phyloP scores from a whole-genome alignment of 78 protist genomes.

The Dictyostelium intermedium region DNA sequence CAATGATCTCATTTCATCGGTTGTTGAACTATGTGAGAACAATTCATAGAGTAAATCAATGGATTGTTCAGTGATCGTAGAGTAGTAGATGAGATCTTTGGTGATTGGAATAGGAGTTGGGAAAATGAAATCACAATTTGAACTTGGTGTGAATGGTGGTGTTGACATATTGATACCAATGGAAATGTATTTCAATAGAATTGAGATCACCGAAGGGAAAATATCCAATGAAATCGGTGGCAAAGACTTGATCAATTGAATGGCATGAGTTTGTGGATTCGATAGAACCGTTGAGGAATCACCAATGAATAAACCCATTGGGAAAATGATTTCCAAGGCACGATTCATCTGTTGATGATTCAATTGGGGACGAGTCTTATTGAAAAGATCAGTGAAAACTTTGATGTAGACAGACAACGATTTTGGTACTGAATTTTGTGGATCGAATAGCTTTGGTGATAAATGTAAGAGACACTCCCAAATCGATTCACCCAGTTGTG shows the following conservation, averaged over 20 bases:
- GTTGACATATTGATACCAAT: conserved; percentile 9
- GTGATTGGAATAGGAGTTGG: neutral
- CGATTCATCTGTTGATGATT: conserved; percentile 41
- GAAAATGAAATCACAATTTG: neutral
- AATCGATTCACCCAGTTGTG: conserved; percentile 21
- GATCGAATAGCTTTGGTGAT: conserved; percentile 37
- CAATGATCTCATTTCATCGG: conserved; percentile 60
- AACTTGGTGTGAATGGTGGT: conserved; percentile 14
- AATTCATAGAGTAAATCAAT: conserved; percentile 37
- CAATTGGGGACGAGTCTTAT: conserved; percentile 16
- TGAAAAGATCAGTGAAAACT: conserved; percentile 26
- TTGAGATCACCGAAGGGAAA: conserved; percentile 37
- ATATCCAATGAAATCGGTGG: conserved; percentile 42
- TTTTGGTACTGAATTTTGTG: conserved; percentile 2
- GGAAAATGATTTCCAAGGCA: conserved; percentile 35
- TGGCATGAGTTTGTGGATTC: conserved; percentile 70
- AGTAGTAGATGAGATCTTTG: conserved; percentile 46
- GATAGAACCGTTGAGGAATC: conserved; percentile 43
- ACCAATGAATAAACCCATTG: conserved; percentile 44
- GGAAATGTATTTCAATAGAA: conserved; percentile 53
- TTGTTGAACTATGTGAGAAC: conserved; percentile 33
- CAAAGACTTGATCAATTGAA: conserved; percentile 51
- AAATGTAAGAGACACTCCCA: conserved; percentile 33
- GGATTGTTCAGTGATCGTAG: conserved; percentile 61
- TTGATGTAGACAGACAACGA: conserved; percentile 47